Evolutionary conservation across 345 rosid genomes (phyloP).

Genomic region (Eucalyptus leucophloia): DNA sequence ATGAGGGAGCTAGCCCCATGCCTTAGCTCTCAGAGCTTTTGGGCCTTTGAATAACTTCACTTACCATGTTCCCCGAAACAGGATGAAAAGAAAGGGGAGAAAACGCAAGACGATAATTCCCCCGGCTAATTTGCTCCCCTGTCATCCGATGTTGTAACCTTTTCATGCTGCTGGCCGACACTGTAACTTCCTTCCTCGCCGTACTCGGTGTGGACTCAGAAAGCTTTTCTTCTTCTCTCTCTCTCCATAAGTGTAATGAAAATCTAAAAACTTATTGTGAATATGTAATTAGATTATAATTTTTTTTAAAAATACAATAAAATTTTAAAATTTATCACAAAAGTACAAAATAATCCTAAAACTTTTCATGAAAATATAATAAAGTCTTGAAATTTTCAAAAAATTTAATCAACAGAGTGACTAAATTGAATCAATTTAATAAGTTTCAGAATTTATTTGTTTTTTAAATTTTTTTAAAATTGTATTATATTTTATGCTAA

Average conservation of each 20-base stretch:
- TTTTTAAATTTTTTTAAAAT: too few relatives aligned
- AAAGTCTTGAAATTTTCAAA: accelerated
- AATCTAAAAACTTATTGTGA: too few relatives aligned
- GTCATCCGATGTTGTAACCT: neutral
- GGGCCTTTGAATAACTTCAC: neutral
- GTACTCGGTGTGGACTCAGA: neutral
- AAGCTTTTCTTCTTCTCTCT: neutral
- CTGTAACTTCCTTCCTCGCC: neutral
- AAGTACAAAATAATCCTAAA: too few relatives aligned
- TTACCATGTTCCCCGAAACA: neutral
- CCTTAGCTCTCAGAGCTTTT: neutral
- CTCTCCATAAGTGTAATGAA: neutral
- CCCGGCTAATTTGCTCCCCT: neutral
- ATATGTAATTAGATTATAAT: too few relatives aligned
- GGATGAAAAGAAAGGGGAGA: neutral
- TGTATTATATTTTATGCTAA: too few relatives aligned
- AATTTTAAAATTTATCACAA: too few relatives aligned
- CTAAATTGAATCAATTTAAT: too few relatives aligned
- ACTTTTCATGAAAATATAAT: accelerated
- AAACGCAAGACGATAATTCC: neutral
- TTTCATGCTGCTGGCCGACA: neutral
- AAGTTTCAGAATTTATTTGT: too few relatives aligned
- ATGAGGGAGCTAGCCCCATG: neutral
- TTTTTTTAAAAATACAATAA: too few relatives aligned
- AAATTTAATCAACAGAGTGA: too few relatives aligned